phyloP scores from a whole-genome alignment of 371 early-diverging fungal species.

The Capniomyces stellatus region DNA sequence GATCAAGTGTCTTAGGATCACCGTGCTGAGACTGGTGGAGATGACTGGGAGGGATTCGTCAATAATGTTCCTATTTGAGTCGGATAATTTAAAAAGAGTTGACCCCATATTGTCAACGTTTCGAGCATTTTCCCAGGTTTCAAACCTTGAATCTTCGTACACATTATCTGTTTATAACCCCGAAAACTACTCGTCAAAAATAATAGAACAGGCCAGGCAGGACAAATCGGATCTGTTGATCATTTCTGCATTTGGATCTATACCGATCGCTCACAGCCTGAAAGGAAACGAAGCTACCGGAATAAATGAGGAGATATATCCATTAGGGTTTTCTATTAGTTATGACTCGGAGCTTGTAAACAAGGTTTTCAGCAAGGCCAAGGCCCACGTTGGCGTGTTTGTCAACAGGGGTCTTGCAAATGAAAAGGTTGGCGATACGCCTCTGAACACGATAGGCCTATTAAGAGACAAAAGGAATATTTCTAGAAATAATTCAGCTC shows the following conservation, averaged over 20 bases:
- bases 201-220: slow-evolving; percentile 23
- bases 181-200: slow-evolving; percentile 29
- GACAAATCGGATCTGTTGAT: slow-evolving; percentile 23
- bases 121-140: slow-evolving; percentile 46
- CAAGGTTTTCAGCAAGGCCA: slow-evolving; percentile 21
- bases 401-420: slow-evolving; percentile 52
- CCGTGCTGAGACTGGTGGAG: slow-evolving; percentile 49
- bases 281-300: background rate
- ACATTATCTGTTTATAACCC: slow-evolving; percentile 16
- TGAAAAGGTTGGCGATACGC: background rate
- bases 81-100: slow-evolving; percentile 28
- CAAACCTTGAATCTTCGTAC: slow-evolving; percentile 29
- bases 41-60: slow-evolving; percentile 49
- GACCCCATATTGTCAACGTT: slow-evolving; percentile 60
- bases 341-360: slow-evolving; percentile 30
- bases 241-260: slow-evolving; percentile 30
- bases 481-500: background rate
- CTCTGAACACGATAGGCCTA: background rate
- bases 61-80: slow-evolving; percentile 48
- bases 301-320: slow-evolving; percentile 1
- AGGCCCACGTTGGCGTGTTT: slow-evolving; percentile 35
- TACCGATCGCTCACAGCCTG: background rate
- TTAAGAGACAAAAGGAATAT: background rate
- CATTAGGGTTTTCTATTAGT: slow-evolving; percentile 12
- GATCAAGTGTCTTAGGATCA: slow-evolving; percentile 16